Evolutionary conservation across 192 early-diverging fungal species (phyloP).

Genomic region (Chytriomyces sp.): DNA sequence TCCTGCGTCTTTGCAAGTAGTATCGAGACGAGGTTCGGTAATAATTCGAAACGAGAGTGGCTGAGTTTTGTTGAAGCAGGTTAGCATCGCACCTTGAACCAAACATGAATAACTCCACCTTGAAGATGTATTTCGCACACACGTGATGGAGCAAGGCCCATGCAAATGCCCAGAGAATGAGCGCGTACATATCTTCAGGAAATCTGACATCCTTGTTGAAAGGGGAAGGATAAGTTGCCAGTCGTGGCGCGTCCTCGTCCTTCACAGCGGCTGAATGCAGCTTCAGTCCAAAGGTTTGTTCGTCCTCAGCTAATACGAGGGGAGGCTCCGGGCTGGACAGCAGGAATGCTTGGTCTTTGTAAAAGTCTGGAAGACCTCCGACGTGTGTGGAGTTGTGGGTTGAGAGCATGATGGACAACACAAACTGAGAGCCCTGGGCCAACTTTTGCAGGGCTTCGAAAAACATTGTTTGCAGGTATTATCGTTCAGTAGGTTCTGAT

Average conservation of each 20-base stretch:
- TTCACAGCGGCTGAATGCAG: neutral
- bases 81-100: neutral
- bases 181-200: conserved; percentile 33
- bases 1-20: neutral
- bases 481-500: too few relatives aligned
- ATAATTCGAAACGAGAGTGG: neutral
- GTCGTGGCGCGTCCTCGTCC: neutral
- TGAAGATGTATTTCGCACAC: conserved; percentile 1
- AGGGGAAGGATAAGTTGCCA: conserved; percentile 5
- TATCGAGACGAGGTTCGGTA: neutral
- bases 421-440: conserved; percentile 7
- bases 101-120: conserved; percentile 1
- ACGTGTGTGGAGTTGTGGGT: neutral
- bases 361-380: too few relatives aligned
- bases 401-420: conserved; percentile 24
- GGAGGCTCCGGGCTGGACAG: neutral
- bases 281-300: neutral
- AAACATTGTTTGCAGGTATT: neutral
- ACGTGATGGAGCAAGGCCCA: conserved; percentile 32
- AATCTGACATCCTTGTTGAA: conserved; percentile 39
- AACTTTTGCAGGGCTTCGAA: neutral
- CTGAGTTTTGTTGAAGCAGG: neutral
- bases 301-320: neutral
- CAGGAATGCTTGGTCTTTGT: neutral
- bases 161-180: conserved; percentile 33